A percentile compares a stretch with the other conserved stretches of the same genome.
phyloP scores from a whole-genome alignment of 2,329 filamentous ascomycete species.

The Cladophialophora exuberans region DNA sequence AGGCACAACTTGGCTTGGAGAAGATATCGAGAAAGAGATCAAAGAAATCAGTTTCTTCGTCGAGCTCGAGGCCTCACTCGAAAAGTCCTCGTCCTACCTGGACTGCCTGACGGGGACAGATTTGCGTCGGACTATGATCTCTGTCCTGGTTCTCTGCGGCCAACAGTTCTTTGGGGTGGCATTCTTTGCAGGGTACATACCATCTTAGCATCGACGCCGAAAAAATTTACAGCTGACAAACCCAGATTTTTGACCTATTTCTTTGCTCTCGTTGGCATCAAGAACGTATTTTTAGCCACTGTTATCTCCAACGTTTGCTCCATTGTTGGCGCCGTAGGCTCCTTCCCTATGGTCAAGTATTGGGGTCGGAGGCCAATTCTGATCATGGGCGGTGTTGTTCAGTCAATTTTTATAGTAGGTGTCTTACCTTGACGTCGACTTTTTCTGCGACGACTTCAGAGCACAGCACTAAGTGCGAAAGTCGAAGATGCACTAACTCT shows the following conservation, averaged over 20 bases:
- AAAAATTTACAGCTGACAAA: not conserved
- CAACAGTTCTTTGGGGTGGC: not conserved
- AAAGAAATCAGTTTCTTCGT: not conserved
- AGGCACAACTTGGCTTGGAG: not conserved
- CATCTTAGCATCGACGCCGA: not conserved
- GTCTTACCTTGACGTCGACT: too few species aligned
- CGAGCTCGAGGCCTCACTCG: not conserved
- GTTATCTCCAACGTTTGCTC: not conserved
- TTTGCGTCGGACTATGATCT: constrained; percentile 45
- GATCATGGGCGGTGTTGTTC: not conserved
- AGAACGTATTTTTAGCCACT: not conserved
- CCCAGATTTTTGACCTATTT: not conserved
- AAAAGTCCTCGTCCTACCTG: constrained; percentile 28
- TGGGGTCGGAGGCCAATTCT: not conserved
- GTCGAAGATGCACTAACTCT: too few species aligned
- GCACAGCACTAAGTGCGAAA: too few species aligned
- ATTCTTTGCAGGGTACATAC: not conserved
- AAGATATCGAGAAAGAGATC: not conserved
- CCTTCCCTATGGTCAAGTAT: not conserved
- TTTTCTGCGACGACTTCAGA: too few species aligned
- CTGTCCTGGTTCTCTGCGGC: not conserved
- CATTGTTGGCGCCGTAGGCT: not conserved
- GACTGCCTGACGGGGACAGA: constrained; percentile 37
- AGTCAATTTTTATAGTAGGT: not conserved
- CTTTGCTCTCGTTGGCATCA: not conserved